phyloP scores from a whole-genome alignment of 306 rosid species.

The Sesbania bispinosa region DNA sequence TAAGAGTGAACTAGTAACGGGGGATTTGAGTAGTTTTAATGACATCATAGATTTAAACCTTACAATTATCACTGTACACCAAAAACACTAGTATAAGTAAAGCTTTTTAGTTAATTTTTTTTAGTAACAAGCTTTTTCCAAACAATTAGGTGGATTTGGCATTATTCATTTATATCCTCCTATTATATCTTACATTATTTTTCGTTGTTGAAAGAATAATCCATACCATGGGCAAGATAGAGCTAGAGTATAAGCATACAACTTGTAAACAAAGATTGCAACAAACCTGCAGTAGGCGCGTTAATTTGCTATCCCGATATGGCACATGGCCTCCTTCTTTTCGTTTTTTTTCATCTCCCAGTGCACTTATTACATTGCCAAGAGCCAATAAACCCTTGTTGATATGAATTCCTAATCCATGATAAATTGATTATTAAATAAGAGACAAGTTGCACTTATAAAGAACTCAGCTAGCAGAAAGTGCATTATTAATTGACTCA shows the following conservation, averaged over 20 bases:
- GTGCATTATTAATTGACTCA: not conserved
- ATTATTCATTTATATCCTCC: too few relatives aligned
- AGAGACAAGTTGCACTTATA: conserved; percentile 1
- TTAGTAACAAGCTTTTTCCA: not conserved
- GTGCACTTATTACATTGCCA: conserved; percentile 93
- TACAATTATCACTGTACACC: too few relatives aligned
- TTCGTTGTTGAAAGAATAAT: not conserved
- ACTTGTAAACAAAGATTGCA: not conserved
- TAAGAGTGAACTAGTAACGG: too few relatives aligned
- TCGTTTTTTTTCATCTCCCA: conserved; percentile 95
- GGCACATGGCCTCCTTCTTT: conserved; percentile 99
- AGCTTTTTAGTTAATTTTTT: not conserved
- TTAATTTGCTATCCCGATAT: conserved; percentile 94
- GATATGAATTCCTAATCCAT: conserved; percentile 81
- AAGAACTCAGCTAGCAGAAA: conserved; percentile 9
- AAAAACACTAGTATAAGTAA: not conserved
- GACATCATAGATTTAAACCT: too few relatives aligned
- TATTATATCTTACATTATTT: not conserved
- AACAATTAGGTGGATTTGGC: too few relatives aligned
- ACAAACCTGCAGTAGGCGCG: conserved; percentile 90
- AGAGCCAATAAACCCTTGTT: conserved; percentile 92
- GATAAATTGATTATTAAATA: not conserved
- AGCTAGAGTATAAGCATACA: not conserved
- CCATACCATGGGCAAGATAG: not conserved
- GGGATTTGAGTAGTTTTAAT: too few relatives aligned